Evolutionary conservation across 345 rosid genomes (phyloP).

Genomic region (Corymbia maculata): DNA sequence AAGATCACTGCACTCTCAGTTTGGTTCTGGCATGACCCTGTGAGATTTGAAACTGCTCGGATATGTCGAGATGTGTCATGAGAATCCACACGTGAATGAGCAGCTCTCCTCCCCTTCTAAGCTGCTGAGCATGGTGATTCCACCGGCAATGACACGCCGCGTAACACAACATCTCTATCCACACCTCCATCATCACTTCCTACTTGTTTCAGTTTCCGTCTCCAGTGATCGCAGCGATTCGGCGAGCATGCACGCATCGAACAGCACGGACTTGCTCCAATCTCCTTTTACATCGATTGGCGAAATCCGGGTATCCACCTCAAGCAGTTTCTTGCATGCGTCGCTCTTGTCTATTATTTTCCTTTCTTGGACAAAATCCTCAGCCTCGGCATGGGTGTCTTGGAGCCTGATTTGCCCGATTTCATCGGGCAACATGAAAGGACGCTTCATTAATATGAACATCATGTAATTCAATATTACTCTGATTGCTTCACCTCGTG

Average conservation of each 20-base stretch:
- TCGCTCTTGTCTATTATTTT: no score
- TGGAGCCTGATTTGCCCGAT: slow-evolving; percentile 19
- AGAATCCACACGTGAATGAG: no score
- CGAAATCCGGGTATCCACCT: slow-evolving; percentile 2
- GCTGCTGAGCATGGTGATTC: no score
- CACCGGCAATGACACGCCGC: no score
- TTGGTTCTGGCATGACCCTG: no score
- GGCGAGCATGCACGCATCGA: slow-evolving; percentile 12
- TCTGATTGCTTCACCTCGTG: background rate
- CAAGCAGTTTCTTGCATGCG: background rate
- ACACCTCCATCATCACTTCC: no score
- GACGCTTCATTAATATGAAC: slow-evolving; percentile 5
- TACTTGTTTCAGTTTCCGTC: background rate
- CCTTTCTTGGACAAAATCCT: background rate
- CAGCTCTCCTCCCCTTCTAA: no score
- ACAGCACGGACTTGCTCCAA: slow-evolving; percentile 17
- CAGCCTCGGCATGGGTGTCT: no score
- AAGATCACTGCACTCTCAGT: no score
- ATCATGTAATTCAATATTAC: slow-evolving; percentile 7
- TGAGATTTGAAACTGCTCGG: no score
- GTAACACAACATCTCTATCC: no score
- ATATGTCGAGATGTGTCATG: no score
- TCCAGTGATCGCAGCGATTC: background rate
- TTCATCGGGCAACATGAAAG: slow-evolving; percentile 13
- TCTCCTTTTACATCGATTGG: slow-evolving; percentile 8